Conservation (phyloP, 371 early-diverging fungal genomes). For the Furculomyces boomerangus region DNA sequence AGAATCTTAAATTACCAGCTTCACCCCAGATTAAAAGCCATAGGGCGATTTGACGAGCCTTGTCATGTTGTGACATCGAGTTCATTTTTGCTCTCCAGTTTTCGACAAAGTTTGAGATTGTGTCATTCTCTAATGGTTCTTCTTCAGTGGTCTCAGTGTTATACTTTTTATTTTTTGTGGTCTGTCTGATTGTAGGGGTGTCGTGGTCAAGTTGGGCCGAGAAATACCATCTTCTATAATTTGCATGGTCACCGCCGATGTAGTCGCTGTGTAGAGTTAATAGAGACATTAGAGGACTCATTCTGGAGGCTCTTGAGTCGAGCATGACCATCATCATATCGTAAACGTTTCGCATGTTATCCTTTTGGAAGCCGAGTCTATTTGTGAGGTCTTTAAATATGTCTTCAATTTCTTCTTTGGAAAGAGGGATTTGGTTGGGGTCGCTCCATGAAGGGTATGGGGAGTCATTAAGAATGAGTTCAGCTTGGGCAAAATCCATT, state of each 20-base stretch:
- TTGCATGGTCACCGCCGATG: slow-evolving; percentile 66
- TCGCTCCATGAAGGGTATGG: slow-evolving; percentile 55
- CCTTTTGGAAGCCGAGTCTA: slow-evolving; percentile 69
- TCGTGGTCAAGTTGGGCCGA: slow-evolving; percentile 58
- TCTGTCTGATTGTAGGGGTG: slow-evolving; percentile 31
- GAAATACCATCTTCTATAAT: slow-evolving; percentile 76
- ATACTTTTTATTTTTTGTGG: slow-evolving; percentile 22
- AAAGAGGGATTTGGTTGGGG: slow-evolving; percentile 38
- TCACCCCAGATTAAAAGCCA: slow-evolving; percentile 81
- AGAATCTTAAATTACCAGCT: slow-evolving; percentile 57
- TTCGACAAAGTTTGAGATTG: slow-evolving; percentile 33
- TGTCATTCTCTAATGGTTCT: slow-evolving; percentile 23
- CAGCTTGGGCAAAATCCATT: slow-evolving; percentile 24
- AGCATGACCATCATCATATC: slow-evolving; percentile 66
- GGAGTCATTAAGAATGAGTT: slow-evolving; percentile 21
- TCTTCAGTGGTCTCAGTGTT: slow-evolving; percentile 18
- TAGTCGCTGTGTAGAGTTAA: slow-evolving; percentile 69
- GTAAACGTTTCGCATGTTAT: slow-evolving; percentile 52
- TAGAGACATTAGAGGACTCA: slow-evolving; percentile 53
- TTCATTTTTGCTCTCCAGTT: slow-evolving; percentile 56
- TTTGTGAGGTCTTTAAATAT: slow-evolving; percentile 37
- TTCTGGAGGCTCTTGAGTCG: slow-evolving; percentile 66
- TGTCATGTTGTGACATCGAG: slow-evolving; percentile 45
- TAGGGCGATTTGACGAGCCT: slow-evolving; percentile 54
- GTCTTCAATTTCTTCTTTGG: slow-evolving; percentile 41